A percentile compares a stretch with the other conserved stretches of the same genome.
Evolutionary conservation across 805 yeast species (phyloP).

Genomic region (Limtongia smithiae): DNA sequence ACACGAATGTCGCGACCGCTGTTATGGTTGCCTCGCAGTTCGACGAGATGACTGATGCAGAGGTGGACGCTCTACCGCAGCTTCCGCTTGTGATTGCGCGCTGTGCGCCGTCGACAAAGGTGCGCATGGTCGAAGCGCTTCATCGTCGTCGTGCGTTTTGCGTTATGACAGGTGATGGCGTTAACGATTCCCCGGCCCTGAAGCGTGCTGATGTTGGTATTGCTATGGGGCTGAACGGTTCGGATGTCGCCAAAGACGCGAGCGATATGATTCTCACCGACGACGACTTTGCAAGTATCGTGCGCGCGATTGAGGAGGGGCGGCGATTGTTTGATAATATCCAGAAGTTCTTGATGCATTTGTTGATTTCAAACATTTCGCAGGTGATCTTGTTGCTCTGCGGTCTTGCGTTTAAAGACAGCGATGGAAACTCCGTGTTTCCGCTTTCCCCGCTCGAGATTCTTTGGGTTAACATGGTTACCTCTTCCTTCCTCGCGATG

Average conservation of each 20-base stretch:
- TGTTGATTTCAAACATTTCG: slow-evolving; percentile 69
- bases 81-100: slow-evolving; percentile 76
- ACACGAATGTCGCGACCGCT: slow-evolving; percentile 42
- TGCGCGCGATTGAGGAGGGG: slow-evolving; percentile 80
- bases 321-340: slow-evolving; percentile 74
- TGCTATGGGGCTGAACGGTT: slow-evolving; percentile 79
- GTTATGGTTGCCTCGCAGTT: slow-evolving; percentile 73
- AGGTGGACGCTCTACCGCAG: slow-evolving; percentile 61
- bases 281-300: slow-evolving; percentile 74
- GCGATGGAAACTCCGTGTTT: slow-evolving; percentile 66
- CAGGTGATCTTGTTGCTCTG: slow-evolving; percentile 66
- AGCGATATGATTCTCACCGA: slow-evolving; percentile 74
- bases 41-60: slow-evolving; percentile 57
- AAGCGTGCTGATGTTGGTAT: slow-evolving; percentile 78
- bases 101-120: slow-evolving; percentile 80
- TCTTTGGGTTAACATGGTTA: slow-evolving; percentile 72
- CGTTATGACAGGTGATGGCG: slow-evolving; percentile 86
- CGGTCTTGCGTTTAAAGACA: slow-evolving; percentile 69
- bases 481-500: slow-evolving; percentile 82
- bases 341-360: slow-evolving; percentile 71
- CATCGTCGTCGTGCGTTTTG: slow-evolving; percentile 61
- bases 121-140: slow-evolving; percentile 72
- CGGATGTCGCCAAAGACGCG: slow-evolving; percentile 81
- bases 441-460: slow-evolving; percentile 80
- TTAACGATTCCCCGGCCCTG: slow-evolving; percentile 74